phyloP scores from a whole-genome alignment of 169 alveolate genomes.

The Plasmodium fragile region DNA sequence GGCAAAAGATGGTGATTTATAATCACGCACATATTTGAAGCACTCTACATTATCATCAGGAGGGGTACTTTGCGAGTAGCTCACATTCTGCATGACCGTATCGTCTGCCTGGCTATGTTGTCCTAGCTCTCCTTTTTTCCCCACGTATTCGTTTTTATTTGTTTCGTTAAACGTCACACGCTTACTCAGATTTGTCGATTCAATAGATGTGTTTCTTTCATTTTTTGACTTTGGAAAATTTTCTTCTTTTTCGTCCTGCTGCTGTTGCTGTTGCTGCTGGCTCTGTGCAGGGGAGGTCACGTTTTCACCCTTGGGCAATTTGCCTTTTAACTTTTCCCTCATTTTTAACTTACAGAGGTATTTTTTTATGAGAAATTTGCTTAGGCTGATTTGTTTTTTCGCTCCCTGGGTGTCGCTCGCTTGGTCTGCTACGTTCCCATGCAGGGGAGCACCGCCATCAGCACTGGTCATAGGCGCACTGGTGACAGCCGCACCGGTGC shows the following conservation, averaged over 20 bases:
- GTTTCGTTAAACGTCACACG: conserved; percentile 3
- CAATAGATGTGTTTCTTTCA: not conserved
- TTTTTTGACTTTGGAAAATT: not conserved
- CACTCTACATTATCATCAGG: conserved; percentile 14
- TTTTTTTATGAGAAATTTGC: conserved; percentile 62
- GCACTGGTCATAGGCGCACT: not conserved
- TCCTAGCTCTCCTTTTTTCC: not conserved
- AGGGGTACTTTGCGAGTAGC: not conserved
- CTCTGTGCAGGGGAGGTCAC: not conserved
- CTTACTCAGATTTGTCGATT: not conserved
- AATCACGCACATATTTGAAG: conserved; percentile 68
- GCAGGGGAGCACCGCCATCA: not conserved
- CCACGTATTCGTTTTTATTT: not conserved
- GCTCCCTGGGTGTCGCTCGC: not conserved
- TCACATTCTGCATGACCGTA: not conserved
- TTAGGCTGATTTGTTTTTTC: conserved; percentile 43
- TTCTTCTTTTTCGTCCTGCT: not conserved
- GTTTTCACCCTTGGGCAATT: not conserved
- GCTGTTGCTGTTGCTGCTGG: not conserved
- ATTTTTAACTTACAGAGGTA: conserved; percentile 36
- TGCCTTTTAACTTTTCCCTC: conserved; percentile 4
- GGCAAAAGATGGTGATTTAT: conserved; percentile 50
- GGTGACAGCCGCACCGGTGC: not conserved
- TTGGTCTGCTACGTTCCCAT: not conserved
- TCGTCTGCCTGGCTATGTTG: conserved; percentile 1